Percentiles rank a stretch among this genome's conserved stretches.
phyloP scores from a whole-genome alignment of 257 asterid genomes.

The Fraxinus excelsior region DNA sequence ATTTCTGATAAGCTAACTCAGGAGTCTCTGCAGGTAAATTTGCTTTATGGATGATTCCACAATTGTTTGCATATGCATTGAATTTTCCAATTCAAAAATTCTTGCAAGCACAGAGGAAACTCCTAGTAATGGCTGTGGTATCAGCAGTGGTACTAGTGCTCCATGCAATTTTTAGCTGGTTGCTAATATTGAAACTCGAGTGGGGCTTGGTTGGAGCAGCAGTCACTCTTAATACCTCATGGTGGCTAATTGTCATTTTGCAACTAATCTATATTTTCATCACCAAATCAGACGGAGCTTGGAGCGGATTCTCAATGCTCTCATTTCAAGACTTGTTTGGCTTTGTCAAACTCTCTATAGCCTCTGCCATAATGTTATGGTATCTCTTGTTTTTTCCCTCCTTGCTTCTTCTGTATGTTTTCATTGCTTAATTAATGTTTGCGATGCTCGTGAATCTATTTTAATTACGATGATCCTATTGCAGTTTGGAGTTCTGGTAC shows the following conservation, averaged over 20 bases:
- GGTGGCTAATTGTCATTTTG: slow-evolving; percentile 67
- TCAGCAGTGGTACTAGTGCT: slow-evolving; percentile 48
- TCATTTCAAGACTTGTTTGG: slow-evolving; percentile 70
- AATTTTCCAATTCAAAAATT: slow-evolving; percentile 84
- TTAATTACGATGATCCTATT: slow-evolving; percentile 1
- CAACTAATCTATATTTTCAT: slow-evolving; percentile 58
- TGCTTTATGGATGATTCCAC: slow-evolving; percentile 78
- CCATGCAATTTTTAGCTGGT: slow-evolving; percentile 69
- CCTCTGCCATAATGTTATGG: slow-evolving; percentile 89
- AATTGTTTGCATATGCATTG: slow-evolving; percentile 69
- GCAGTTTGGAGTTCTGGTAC: slow-evolving; percentile 97
- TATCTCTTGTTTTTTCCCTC: slow-evolving; percentile 7
- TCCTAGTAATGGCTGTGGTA: slow-evolving; percentile 71
- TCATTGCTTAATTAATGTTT: not conserved
- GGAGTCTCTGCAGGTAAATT: slow-evolving; percentile 52
- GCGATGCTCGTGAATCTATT: slow-evolving; percentile 6
- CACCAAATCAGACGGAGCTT: slow-evolving; percentile 70
- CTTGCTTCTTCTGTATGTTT: not conserved
- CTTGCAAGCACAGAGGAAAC: slow-evolving; percentile 78
- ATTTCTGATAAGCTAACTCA: not conserved
- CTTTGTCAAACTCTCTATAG: slow-evolving; percentile 68
- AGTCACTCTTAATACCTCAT: slow-evolving; percentile 56
- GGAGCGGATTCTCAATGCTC: slow-evolving; percentile 78
- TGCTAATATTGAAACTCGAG: slow-evolving; percentile 54
- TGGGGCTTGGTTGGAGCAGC: slow-evolving; percentile 81